Evolutionary conservation across 2,329 filamentous ascomycete species (phyloP), one percentile per base, ranked within the genome.

Genomic region (Neoarthrinium moseri): DNA sequence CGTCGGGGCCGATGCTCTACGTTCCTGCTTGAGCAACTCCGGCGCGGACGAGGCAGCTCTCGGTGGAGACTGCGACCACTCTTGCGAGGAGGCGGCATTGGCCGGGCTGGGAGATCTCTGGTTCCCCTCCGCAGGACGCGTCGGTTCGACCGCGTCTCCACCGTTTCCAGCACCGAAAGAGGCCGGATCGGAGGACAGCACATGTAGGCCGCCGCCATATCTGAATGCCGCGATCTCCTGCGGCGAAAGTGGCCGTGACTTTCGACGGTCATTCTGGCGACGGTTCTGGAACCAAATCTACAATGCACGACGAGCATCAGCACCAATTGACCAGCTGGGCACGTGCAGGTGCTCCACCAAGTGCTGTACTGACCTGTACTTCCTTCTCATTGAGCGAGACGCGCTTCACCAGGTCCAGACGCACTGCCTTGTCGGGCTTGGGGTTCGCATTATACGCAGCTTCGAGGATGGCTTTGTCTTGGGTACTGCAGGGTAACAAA

Each of bases 241-340:
- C 8, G 86, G 81, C 22, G 89, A 81, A 29, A 95, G 77, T 37
- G 91, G 91, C 56, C 89, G 86, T 45, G 89, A 90, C 72, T 92
- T 95, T 55, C 92, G 83, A 57, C 92, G 82, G 65, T 95, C 89
- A 67, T 95, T 96, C 67, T 97, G 92, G 54, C 92, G 81, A 61
- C 91, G 83, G 62, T 96, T 96, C 62, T 96, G 92, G 70, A 96
- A 96, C 92, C 92, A 97, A 58, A 96, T 96, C 92, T 96, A 41
- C 24, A 37, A 26, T 36, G 20, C 37, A 44, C 52, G 22, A n/a
- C 34, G 56, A 53, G 42, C 48, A 48, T 62, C 53, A 59, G 54
- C 49, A 22, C 38, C 29, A 42, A 49, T 51, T 33, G 37, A 27
- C 12, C 27, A 34, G 30, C 36, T 30, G 36, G 17, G 11, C 18